Evolutionary conservation across 1,139 yeast species (phyloP).

Genomic region (Taphrina communis): DNA sequence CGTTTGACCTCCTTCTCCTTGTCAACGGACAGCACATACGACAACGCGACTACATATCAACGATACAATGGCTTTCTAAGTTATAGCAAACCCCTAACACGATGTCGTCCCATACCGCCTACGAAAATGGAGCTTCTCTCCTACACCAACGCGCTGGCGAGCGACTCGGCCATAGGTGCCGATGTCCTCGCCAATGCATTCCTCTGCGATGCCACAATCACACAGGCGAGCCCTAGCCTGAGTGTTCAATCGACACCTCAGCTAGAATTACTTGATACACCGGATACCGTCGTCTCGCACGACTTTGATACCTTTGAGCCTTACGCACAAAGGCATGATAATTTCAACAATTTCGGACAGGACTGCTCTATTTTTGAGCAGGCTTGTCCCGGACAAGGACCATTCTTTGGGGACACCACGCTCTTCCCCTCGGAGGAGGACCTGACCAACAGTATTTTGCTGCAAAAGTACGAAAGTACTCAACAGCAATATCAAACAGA

Average conservation of each 20-base stretch:
- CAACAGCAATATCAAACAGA: not conserved
- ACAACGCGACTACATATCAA: not conserved
- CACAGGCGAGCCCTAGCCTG: constrained; percentile 13
- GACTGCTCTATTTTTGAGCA: constrained; percentile 12
- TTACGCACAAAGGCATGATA: not conserved
- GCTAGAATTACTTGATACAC: constrained; percentile 19
- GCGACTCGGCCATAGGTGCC: constrained; percentile 4
- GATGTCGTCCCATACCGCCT: constrained; percentile 11
- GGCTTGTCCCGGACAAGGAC: not conserved
- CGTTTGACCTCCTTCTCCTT: constrained; percentile 4
- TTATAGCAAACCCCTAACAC: not conserved
- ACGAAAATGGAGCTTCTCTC: constrained; percentile 12
- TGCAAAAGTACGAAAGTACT: constrained; percentile 1
- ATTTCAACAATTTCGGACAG: constrained; percentile 9
- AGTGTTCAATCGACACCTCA: constrained; percentile 15
- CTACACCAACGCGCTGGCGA: constrained; percentile 21
- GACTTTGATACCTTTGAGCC: constrained; percentile 14
- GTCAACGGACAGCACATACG: constrained; percentile 7
- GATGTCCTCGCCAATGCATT: constrained; percentile 19
- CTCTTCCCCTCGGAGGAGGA: constrained; percentile 7
- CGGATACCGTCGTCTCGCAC: constrained; percentile 18
- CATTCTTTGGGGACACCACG: constrained; percentile 2
- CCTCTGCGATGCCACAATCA: not conserved
- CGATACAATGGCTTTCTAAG: constrained; percentile 10
- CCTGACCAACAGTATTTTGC: not conserved